Evolutionary conservation across 78 protist genomes (phyloP), one percentile per base, ranked within the genome.

Genomic region (Dictyostelium capitatum): DNA sequence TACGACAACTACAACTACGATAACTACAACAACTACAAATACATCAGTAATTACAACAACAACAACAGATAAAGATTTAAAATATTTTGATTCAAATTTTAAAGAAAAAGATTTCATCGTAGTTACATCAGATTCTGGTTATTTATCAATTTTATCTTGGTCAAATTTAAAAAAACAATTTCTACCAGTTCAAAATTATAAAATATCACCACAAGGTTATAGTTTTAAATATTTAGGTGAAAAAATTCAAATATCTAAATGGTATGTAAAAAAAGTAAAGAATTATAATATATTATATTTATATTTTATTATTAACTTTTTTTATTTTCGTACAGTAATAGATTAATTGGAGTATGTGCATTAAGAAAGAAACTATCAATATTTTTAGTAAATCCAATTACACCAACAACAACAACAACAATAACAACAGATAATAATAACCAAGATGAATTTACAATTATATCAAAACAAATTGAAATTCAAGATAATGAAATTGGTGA

Each of bases 81-180:
- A 73, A 46, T 83, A 77, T 50, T 54, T 75, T 17, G 84, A 77
- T 77, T 6, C 5, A 15, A 30, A 77, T 54, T 87, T 51, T 43
- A 74, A 70, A 53, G 17, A 74, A 20, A 56, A 70, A 48, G 93
- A 87, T 77, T n/a, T 87, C 5, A 0, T 87, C 20, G 20, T 77
- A 2, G 3, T 87, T 23, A 87, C 93, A 14, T 87, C 93, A 12
- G 93, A 87, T 62, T 87, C 93, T 23, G 83, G 93, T 20, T 59
- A 59, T 53, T 50, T 87, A 30, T 87, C 93, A 72, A 50, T 87
- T 17, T 50, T 87, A 30, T 48, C 80, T 17, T 87, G 93, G 93
- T 87, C 93, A 46, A 78, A 87, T 46, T 30, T 57, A 12, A 48
- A 65, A 30, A 50, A 77, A 15, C 93, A 87, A 65, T 77, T 87